Percentiles rank a stretch among this genome's conserved stretches.
These are phyloP conservation scores for Boletus pseudopeckii DNA, from an alignment of 768 basidiomycete genomes.

Conservation along the genomic window DNA sequence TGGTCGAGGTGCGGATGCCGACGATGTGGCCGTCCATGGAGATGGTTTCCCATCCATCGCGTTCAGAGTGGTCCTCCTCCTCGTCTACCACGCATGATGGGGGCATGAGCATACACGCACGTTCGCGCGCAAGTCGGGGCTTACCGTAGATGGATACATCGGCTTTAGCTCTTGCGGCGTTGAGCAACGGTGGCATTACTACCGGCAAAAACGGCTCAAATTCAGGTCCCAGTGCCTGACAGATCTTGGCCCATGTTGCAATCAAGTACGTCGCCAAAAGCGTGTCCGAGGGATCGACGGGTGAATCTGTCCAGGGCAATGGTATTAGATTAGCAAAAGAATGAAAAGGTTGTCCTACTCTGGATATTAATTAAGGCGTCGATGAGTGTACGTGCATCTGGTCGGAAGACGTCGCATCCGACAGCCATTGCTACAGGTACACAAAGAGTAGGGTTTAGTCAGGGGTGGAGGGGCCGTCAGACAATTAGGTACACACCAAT, in stretches of 20 bases:
- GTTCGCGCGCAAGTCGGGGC: neutral
- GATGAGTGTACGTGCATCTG: conserved; percentile 69
- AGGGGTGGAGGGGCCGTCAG: neutral
- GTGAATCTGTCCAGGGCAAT: conserved; percentile 45
- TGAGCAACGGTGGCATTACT: conserved; percentile 77
- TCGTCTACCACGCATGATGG: conserved; percentile 41
- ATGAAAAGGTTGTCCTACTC: conserved; percentile 45
- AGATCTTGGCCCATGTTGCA: conserved; percentile 86
- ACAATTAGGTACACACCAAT: conserved; percentile 53
- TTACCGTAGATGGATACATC: conserved; percentile 72
- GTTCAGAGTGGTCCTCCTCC: conserved; percentile 49
- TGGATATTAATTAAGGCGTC: conserved; percentile 75
- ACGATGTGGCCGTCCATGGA: conserved; percentile 73
- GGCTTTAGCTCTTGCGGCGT: conserved; percentile 75
- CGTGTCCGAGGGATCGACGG: conserved; percentile 67
- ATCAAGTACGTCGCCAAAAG: conserved; percentile 74
- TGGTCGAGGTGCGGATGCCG: conserved; percentile 73
- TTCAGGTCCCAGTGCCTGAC: conserved; percentile 78
- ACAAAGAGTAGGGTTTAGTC: neutral
- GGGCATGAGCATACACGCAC: neutral
- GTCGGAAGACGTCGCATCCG: conserved; percentile 72
- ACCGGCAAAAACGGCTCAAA: conserved; percentile 85
- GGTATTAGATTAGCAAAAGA: neutral
- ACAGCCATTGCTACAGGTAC: conserved; percentile 70
- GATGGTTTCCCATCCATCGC: conserved; percentile 78